Evolutionary conservation across 179 eudicot species (phyloP).

Genomic region (Heliamphora ciliata): DNA sequence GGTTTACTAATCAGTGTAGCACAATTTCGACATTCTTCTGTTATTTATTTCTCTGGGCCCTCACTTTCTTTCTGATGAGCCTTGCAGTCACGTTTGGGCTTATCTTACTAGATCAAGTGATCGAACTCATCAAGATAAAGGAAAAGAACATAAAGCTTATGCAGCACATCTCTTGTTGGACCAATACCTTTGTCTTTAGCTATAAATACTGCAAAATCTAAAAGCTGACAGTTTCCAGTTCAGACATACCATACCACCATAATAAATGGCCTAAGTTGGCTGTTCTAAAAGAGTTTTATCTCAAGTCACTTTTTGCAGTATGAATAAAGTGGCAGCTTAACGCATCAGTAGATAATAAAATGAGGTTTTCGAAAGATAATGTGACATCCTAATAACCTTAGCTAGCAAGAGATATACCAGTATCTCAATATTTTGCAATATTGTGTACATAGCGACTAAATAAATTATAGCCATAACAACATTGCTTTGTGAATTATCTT

Average conservation of each 20-base stretch:
- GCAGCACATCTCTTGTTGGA: conserved; percentile 7
- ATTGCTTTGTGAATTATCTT: background rate
- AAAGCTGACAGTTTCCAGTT: background rate
- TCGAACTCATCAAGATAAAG: background rate
- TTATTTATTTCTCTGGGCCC: background rate
- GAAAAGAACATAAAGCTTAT: background rate
- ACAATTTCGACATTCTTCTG: no score
- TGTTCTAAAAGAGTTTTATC: background rate
- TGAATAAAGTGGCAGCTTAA: background rate
- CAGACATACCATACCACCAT: background rate
- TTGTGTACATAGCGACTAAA: background rate
- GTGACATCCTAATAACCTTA: background rate
- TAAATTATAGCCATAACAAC: background rate
- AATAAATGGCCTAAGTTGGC: conserved; percentile 5
- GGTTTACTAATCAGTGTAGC: no score
- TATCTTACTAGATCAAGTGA: background rate
- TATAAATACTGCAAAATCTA: background rate
- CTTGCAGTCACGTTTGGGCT: background rate
- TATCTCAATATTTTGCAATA: conserved; percentile 9
- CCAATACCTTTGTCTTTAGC: conserved; percentile 1
- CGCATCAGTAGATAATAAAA: background rate
- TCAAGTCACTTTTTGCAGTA: background rate
- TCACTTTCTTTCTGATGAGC: background rate
- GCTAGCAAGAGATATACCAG: background rate
- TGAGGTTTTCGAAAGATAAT: background rate